phyloP scores from a whole-genome alignment of 805 yeast species.

The Phaffomyces opuntiae region DNA sequence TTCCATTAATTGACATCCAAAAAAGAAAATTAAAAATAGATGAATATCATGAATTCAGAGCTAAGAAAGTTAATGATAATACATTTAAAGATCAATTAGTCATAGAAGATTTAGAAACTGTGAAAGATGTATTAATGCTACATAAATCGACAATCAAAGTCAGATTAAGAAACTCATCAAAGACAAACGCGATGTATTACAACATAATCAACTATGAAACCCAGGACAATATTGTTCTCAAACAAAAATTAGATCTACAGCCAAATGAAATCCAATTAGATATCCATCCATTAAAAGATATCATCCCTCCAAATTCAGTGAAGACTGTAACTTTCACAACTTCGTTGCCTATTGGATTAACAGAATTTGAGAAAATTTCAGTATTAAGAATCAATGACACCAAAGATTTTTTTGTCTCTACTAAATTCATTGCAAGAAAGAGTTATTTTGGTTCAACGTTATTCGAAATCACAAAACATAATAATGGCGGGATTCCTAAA shows the following conservation, averaged over 20 bases:
- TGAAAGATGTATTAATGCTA: conserved; percentile 17
- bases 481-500: conserved; percentile 25
- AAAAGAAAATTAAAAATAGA: conserved; percentile 29
- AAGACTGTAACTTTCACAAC: conserved; percentile 17
- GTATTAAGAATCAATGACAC: conserved; percentile 23
- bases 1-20: conserved; percentile 31
- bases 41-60: conserved; percentile 32
- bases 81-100: conserved; percentile 31
- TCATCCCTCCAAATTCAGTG: conserved; percentile 23
- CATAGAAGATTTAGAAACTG: conserved; percentile 30
- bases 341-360: conserved; percentile 23
- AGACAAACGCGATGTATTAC: conserved; percentile 23
- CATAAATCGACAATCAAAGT: conserved; percentile 20
- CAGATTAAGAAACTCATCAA: conserved; percentile 26
- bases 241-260: conserved; percentile 13
- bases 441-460: conserved; percentile 27
- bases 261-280: conserved; percentile 16
- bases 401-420: conserved; percentile 27
- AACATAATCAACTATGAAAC: conserved; percentile 26
- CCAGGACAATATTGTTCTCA: conserved; percentile 1
- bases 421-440: conserved; percentile 17
- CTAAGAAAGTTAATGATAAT: conserved; percentile 35
- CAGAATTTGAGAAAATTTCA: conserved; percentile 17
- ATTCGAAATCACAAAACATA: conserved; percentile 19
- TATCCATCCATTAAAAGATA: conserved; percentile 14